Evolutionary conservation across 306 rosid genomes (phyloP), one percentile per base, ranked within the genome.

Genomic region (Quercus berberidifolia): DNA sequence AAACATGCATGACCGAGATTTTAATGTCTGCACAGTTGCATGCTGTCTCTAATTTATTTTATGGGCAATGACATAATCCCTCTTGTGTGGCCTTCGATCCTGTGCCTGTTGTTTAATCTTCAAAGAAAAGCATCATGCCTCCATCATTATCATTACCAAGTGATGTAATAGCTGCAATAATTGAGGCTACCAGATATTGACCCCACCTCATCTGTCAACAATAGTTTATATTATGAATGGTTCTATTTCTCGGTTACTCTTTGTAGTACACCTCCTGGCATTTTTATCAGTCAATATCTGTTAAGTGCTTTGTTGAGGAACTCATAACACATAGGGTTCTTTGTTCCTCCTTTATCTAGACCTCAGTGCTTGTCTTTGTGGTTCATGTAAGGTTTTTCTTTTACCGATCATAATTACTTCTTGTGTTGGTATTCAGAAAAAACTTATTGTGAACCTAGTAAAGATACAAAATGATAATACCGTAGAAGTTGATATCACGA

Each of bases 401-500:
- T 79, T 81, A 77, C 87, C 55, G 71, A 26, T 86, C 60, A 71
- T 46, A 46, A 72, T 65, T 55, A 49, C 71, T 74, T 60, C 70
- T 64, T 81, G 52, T 82, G 78, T 82, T 88, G 52, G 81, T 41
- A 73, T 83, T 68, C 90, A 93, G 98, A 87, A 87, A 81, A 84
- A 90, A 79, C 87, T 93, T 31, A 88, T 95, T 74, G 88, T 71
- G 41, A 82, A 89, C 82, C 84, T 93, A 54, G 99, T 90, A 83
- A 95, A 88, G 89, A 93, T 95, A 90, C 97, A 95, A 91, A 89
- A 84, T 35, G 98, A 95, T 81, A 98, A 97, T 77, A 95, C 94
- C 26, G 96, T 93, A 76, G 86, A 91, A 88, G 92, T 95, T 76
- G 91, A 93, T 91, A 9, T 93, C 28, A 92, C 86, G 69, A 90